phyloP scores from a whole-genome alignment of 2,329 filamentous ascomycete species.

The Gremmenia infestans region DNA sequence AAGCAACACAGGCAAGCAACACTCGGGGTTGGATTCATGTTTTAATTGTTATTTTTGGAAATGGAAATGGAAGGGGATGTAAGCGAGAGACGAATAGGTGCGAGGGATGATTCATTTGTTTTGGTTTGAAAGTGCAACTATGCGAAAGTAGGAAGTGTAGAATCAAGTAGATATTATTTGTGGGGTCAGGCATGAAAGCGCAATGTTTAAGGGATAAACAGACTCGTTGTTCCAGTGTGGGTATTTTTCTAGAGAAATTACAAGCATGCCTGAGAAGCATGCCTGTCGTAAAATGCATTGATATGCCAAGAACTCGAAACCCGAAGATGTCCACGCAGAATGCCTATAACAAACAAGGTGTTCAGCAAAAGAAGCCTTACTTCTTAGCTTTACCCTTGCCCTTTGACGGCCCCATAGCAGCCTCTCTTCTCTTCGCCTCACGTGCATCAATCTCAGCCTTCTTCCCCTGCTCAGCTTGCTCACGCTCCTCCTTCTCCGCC shows the following conservation, averaged over 20 bases:
- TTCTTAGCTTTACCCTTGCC: constrained; percentile 26
- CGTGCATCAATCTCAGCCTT: constrained; percentile 42
- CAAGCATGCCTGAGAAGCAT: background rate
- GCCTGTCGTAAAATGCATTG: background rate
- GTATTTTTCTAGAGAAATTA: constrained; percentile 4
- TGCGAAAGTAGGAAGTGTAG: too few species aligned
- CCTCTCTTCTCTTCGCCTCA: constrained; percentile 38
- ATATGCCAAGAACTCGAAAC: background rate
- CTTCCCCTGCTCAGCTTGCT: constrained; percentile 36
- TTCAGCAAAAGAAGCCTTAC: constrained; percentile 8
- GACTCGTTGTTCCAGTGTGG: background rate
- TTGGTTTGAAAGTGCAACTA: too few species aligned
- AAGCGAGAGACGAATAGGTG: too few species aligned
- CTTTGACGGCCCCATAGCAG: constrained; percentile 28
- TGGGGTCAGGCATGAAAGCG: background rate
- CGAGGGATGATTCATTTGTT: too few species aligned
- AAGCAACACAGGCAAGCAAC: too few species aligned
- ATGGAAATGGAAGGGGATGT: too few species aligned
- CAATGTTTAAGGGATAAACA: background rate
- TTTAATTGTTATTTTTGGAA: too few species aligned
- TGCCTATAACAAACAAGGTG: background rate
- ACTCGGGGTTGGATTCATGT: too few species aligned
- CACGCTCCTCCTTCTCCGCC: constrained; percentile 36
- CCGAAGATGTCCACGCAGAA: background rate
- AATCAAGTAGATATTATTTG: too few species aligned